Conservation (phyloP, 2,329 filamentous ascomycete genomes). For the Cadophora malorum region DNA sequence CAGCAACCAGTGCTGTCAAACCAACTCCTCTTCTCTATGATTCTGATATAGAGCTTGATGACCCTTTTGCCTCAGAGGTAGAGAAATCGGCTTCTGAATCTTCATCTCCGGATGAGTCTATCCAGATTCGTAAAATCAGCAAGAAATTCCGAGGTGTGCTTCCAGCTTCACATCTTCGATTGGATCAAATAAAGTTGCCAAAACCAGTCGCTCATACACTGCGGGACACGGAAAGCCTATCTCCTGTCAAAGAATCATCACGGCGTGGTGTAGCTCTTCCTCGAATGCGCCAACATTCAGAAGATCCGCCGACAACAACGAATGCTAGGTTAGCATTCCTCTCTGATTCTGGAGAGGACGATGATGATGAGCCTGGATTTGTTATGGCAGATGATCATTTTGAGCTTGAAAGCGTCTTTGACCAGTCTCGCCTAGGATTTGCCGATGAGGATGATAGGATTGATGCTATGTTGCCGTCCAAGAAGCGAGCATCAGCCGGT, state of each 20-base stretch:
- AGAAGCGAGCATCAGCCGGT: slow-evolving; percentile 34
- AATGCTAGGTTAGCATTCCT: slow-evolving; percentile 30
- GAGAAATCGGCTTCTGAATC: slow-evolving; percentile 18
- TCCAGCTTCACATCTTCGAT: slow-evolving; percentile 70
- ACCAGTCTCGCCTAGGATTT: slow-evolving; percentile 34
- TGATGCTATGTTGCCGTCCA: slow-evolving; percentile 45
- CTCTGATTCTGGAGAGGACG: slow-evolving; percentile 40
- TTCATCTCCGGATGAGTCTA: slow-evolving; percentile 42
- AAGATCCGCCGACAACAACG: slow-evolving; percentile 12
- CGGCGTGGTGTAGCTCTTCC: slow-evolving; percentile 45
- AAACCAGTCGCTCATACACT: slow-evolving; percentile 31
- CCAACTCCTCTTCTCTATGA: slow-evolving; percentile 31
- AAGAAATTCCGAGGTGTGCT: slow-evolving; percentile 63
- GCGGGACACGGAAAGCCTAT: slow-evolving; percentile 30
- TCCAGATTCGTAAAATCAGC: slow-evolving; percentile 39
- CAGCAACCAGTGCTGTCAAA: slow-evolving; percentile 42
- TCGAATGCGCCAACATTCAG: slow-evolving; percentile 20
- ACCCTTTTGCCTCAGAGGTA: slow-evolving; percentile 35
- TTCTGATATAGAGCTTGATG: slow-evolving; percentile 35
- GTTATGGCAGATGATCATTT: slow-evolving; percentile 30
- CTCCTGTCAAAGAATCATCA: slow-evolving; percentile 28
- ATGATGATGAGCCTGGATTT: slow-evolving; percentile 22
- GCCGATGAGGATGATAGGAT: slow-evolving; percentile 44
- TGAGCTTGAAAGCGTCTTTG: slow-evolving; percentile 32
- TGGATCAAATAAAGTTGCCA: slow-evolving; percentile 55